A percentile compares a stretch with the other conserved stretches of the same genome.
Evolutionary conservation across 2,329 filamentous ascomycete genomes (phyloP).

Genomic region (Aspergillus carbonarius): DNA sequence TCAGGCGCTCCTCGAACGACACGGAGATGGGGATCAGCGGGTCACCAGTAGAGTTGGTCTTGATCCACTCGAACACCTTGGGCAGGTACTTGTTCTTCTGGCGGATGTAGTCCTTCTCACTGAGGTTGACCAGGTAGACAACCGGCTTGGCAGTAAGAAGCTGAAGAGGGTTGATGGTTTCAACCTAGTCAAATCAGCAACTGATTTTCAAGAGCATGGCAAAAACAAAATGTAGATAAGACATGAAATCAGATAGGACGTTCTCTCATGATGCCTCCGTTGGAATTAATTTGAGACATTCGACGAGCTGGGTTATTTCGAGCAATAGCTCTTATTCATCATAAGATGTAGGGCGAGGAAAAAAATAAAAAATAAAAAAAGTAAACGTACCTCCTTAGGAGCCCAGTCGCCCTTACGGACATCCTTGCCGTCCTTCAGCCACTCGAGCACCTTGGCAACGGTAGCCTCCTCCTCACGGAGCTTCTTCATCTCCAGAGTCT

Average conservation of each 20-base stretch:
- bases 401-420: constrained; percentile 86
- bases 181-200: constrained; percentile 62
- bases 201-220: constrained; percentile 18
- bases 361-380: constrained; percentile 21
- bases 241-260: constrained; percentile 64
- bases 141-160: constrained; percentile 95
- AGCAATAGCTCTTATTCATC: constrained; percentile 99
- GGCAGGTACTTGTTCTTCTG: constrained; percentile 99
- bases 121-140: constrained; percentile 94
- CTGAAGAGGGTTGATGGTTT: constrained; percentile 95
- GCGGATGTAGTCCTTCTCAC: constrained; percentile 93
- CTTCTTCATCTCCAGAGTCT: constrained; percentile 97
- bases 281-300: constrained; percentile 70
- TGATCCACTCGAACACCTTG: constrained; percentile 93
- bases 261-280: constrained; percentile 86
- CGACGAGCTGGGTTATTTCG: constrained; percentile 99
- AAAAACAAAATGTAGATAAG: constrained; percentile 14
- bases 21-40: constrained; percentile 93
- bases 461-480: constrained; percentile 90
- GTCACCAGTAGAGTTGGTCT: constrained; percentile 81
- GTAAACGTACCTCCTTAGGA: constrained; percentile 79
- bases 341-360: constrained; percentile 51
- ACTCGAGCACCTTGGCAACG: constrained; percentile 83
- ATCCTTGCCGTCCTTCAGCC: constrained; percentile 85
- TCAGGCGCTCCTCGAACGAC: constrained; percentile 87